These are phyloP conservation scores for Platanthera zijinensis DNA, from an alignment of 106 monocot species.

Conservation along the genomic window DNA sequence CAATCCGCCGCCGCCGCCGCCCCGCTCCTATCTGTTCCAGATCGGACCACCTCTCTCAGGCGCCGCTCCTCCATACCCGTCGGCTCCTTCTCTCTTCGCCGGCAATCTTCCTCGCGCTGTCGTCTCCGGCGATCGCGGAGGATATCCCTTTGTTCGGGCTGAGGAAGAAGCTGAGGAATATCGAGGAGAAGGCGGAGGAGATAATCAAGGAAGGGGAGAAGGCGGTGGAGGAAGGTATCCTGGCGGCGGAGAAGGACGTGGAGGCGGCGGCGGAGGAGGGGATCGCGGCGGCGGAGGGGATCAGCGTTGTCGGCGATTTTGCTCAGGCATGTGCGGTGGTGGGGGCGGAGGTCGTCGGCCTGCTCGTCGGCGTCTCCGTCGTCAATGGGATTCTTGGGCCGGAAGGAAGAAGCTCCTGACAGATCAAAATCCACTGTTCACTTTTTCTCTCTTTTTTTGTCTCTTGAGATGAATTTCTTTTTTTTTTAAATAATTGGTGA, in stretches of 20 bases:
- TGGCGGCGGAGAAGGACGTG: constrained; percentile 29
- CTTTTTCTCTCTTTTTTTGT: not conserved
- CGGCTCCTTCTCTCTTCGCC: constrained; percentile 5
- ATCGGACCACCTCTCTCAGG: no score
- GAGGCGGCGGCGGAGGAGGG: constrained; percentile 23
- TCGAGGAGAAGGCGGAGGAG: constrained; percentile 71
- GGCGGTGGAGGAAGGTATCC: constrained; percentile 36
- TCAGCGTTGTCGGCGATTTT: constrained; percentile 32
- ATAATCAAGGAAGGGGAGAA: constrained; percentile 31
- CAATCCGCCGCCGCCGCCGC: no score
- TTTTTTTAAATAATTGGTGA: not conserved
- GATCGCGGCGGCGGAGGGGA: not conserved
- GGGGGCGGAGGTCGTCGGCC: constrained; percentile 70
- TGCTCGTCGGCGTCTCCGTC: constrained; percentile 65
- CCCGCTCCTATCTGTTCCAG: no score
- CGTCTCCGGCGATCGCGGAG: constrained; percentile 26
- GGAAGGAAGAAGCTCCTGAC: constrained; percentile 31
- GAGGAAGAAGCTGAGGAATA: constrained; percentile 50
- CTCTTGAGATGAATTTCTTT: no score
- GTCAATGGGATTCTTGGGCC: constrained; percentile 82
- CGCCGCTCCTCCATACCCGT: no score
- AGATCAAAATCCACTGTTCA: not conserved
- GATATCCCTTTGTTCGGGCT: constrained; percentile 73
- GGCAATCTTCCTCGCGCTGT: not conserved
- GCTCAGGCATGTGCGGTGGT: constrained; percentile 66